Evolutionary conservation across 495 filamentous ascomycete species (phyloP).

Genomic region (Recurvomyces mirabilis): DNA sequence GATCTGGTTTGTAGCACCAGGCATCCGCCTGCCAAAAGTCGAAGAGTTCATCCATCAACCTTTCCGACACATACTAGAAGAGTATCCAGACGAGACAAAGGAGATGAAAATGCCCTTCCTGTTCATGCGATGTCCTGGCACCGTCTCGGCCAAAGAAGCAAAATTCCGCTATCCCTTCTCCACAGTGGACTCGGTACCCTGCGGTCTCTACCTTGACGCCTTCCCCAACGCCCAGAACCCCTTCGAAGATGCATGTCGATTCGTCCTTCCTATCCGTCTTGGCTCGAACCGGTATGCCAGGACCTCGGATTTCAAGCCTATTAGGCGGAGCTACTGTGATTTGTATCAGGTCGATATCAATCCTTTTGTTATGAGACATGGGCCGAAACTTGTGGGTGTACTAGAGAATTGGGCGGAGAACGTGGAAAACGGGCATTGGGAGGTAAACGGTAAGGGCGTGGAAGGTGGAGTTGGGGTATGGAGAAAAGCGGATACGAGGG

Average conservation of each 20-base stretch:
- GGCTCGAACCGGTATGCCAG: conserved; percentile 8
- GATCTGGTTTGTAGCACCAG: conserved; percentile 15
- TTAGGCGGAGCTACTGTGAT: conserved; percentile 9
- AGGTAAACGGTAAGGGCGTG: conserved; percentile 14
- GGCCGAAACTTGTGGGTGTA: conserved; percentile 10
- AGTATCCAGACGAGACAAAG: conserved; percentile 9
- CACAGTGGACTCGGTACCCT: conserved; percentile 7
- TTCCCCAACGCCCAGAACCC: conserved; percentile 17
- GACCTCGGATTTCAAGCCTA: conserved; percentile 12
- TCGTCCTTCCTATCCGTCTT: conserved; percentile 10
- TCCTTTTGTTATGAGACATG: conserved; percentile 16
- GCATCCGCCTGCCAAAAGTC: conserved; percentile 17
- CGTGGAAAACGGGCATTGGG: conserved; percentile 16
- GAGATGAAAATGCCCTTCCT: conserved; percentile 19
- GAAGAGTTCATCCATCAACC: conserved; percentile 17
- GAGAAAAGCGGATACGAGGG: conserved; percentile 12
- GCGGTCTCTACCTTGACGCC: conserved; percentile 16
- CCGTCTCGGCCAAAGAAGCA: conserved; percentile 12
- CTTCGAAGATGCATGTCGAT: conserved; percentile 11
- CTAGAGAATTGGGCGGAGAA: conserved; percentile 17
- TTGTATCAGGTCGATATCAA: conserved; percentile 15
- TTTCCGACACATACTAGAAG: not conserved
- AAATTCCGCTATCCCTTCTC: conserved; percentile 16
- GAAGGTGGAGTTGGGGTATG: conserved; percentile 14
- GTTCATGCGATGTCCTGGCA: conserved; percentile 13